A percentile compares a stretch with the other conserved stretches of the same genome.
These are phyloP conservation scores for Begonia fuchsioides DNA, from an alignment of 306 rosid species.

Conservation along the genomic window DNA sequence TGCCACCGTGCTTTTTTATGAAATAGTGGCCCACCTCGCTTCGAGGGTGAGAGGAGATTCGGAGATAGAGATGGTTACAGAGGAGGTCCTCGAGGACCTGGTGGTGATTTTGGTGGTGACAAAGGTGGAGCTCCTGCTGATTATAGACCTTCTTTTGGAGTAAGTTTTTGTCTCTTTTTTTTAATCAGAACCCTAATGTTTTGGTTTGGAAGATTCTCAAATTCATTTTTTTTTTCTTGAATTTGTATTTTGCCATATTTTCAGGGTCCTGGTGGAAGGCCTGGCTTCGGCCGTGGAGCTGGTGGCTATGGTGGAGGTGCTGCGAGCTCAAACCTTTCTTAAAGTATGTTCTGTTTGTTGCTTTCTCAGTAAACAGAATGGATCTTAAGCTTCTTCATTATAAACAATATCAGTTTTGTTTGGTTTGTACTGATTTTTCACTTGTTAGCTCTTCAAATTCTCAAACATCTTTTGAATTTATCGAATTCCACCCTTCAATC, in stretches of 20 bases:
- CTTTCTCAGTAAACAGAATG: too few species aligned
- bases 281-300: constrained; percentile 71
- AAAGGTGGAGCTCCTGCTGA: constrained; percentile 82
- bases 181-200: neutral
- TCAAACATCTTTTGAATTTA: too few species aligned
- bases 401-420: too few species aligned
- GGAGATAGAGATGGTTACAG: constrained; percentile 80
- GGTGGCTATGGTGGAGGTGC: constrained; percentile 23
- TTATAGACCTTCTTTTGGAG: constrained; percentile 62
- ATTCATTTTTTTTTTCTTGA: too few species aligned
- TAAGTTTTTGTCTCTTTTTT: constrained; percentile 14
- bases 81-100: constrained; percentile 53
- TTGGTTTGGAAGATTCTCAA: neutral
- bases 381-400: too few species aligned
- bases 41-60: constrained; percentile 54
- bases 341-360: neutral
- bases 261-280: constrained; percentile 63
- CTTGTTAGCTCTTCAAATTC: too few species aligned
- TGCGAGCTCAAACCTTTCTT: constrained; percentile 13
- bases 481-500: too few species aligned
- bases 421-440: too few species aligned
- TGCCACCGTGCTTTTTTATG: constrained; percentile 4
- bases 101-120: constrained; percentile 60
- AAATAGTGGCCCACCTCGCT: constrained; percentile 60
- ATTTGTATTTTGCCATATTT: too few species aligned